Percentiles rank a stretch among this genome's conserved stretches.
Conservation (phyloP, 2,329 filamentous ascomycete genomes). For the Colletotrichum sp. region DNA sequence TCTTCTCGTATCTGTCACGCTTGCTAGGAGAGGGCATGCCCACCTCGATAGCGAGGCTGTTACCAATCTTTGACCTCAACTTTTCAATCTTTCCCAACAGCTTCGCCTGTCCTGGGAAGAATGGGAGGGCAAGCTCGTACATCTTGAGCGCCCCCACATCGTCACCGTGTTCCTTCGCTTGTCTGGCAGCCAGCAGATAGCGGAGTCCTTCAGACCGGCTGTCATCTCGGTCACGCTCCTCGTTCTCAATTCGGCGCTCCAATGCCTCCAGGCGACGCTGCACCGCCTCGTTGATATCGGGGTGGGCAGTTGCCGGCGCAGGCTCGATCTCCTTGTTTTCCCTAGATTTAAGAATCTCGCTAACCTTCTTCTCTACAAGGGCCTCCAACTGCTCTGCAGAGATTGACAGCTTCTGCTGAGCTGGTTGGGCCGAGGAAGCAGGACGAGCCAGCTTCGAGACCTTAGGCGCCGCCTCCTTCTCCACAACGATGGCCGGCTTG, state of each 20-base stretch:
- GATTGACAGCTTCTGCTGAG: constrained; percentile 49
- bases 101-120: constrained; percentile 86
- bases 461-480: constrained; percentile 44
- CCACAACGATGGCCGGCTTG: constrained; percentile 45
- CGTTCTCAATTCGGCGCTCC: constrained; percentile 80
- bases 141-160: constrained; percentile 79
- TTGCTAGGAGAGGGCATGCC: background rate
- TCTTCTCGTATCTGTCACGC: constrained; percentile 23
- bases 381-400: constrained; percentile 83
- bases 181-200: constrained; percentile 87
- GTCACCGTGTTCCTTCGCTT: constrained; percentile 85
- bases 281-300: constrained; percentile 75
- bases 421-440: constrained; percentile 33
- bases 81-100: constrained; percentile 72
- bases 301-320: constrained; percentile 38
- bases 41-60: constrained; percentile 16
- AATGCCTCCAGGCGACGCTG: constrained; percentile 82
- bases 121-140: constrained; percentile 84
- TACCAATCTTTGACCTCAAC: constrained; percentile 57
- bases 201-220: constrained; percentile 81
- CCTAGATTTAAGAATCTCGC: constrained; percentile 84
- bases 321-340: constrained; percentile 61
- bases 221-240: constrained; percentile 65
- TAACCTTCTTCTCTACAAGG: constrained; percentile 89
- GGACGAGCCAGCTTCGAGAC: constrained; percentile 29